Evolutionary conservation across 2,329 filamentous ascomycete species (phyloP).

Genomic region (Colletotrichum gigasporum): DNA sequence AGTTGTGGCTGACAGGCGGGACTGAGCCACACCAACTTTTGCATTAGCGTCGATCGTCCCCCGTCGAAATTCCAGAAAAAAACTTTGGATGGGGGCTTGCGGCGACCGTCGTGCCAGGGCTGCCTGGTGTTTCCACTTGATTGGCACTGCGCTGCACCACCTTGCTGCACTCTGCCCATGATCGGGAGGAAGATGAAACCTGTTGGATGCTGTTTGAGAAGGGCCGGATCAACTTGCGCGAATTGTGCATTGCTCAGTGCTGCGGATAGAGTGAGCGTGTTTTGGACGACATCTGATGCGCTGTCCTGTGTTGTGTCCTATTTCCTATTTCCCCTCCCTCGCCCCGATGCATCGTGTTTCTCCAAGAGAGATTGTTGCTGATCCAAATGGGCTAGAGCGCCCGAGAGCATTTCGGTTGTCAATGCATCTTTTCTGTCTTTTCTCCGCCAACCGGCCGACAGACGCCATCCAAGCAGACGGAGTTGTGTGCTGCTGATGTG

Average conservation of each 20-base stretch:
- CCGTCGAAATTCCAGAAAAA: constrained; percentile 20
- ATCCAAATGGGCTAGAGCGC: neutral
- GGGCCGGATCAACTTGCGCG: neutral
- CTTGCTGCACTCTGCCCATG: neutral
- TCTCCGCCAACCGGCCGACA: neutral
- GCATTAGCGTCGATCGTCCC: constrained; percentile 31
- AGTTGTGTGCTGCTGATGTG: neutral
- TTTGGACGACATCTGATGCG: too few relatives aligned
- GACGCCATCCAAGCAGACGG: neutral
- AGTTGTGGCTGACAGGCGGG: constrained; percentile 31
- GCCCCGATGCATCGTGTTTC: neutral
- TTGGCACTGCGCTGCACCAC: constrained; percentile 1
- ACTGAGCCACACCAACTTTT: constrained; percentile 26
- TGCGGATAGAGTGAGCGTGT: neutral
- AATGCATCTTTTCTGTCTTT: neutral
- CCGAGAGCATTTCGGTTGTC: constrained; percentile 12
- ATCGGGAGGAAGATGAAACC: constrained; percentile 10
- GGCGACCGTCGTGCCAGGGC: neutral
- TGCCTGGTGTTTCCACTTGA: constrained; percentile 17
- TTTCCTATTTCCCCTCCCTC: neutral
- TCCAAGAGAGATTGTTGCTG: neutral
- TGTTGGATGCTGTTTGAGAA: neutral
- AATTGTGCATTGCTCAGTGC: neutral
- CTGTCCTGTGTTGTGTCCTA: neutral
- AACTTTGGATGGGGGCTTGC: constrained; percentile 1